Base-by-base conservation (phyloP, 176 grass and related monocot species). In the Ensete glaucum region DNA sequence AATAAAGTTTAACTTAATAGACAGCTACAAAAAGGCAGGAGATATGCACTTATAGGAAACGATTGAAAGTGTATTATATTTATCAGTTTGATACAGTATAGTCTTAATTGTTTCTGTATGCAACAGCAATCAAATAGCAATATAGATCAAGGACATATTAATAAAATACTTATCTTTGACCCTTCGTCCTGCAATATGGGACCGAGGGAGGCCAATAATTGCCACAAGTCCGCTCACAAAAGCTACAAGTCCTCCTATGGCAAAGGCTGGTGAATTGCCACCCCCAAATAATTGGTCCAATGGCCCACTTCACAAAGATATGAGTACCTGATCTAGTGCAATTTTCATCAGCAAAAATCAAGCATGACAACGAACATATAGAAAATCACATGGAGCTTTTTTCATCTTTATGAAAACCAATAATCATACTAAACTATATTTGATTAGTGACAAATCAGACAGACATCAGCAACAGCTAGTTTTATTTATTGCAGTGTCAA, bases 211-310 rank as follows among this genome's bases (percentile, higher is more conserved):
- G 0, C 93, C 93, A 62, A 96, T 78, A 82, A 96, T 92, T 69
- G 93, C 93, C 57, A 96, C 87, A 71, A 90, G 74, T 21, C 89
- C 89, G n/a, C 89, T 80, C 2, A 73, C 62, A 74, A 96, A 96
- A 27, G 93, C 85, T 48, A 89, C 83, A 58, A 73, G 75, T 2
- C 85, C 89, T 3, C 89, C 93, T 81, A 96, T 85, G 1, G 65
- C 90, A 68, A 96, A 96, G n/a, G 93, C 85, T 0, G 87, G 85
- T 22, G 93, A 86, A 48, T 96, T 96, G 11, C 85, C 89, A 74
- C 93, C 89, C 1, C 93, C 93, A 1, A 96, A 96, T 51, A 96
- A 83, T 69, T 89, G 83, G 64, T 96, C 89, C 82, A 85, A 78
- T 1, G 93, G 93, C 1, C 93, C 93, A 55, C 93, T 92, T 22